Conservation (phyloP, 306 rosid genomes). For the Astragalus glycyphyllos region DNA sequence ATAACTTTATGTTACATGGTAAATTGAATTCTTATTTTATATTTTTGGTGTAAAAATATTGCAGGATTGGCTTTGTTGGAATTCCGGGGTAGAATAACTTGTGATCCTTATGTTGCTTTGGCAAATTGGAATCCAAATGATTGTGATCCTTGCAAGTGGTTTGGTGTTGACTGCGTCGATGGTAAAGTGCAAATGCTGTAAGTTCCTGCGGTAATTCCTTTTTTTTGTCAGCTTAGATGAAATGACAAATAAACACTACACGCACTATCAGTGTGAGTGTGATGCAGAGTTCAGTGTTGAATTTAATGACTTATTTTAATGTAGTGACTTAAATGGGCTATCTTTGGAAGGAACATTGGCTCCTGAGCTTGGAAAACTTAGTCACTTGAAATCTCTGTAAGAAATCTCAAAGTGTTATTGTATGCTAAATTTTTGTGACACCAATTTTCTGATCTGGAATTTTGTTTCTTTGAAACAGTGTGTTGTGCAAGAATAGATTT, state of each 20-base stretch:
- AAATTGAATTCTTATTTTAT: constrained; percentile 1
- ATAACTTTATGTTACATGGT: not conserved
- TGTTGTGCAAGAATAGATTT: constrained; percentile 69
- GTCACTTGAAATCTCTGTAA: constrained; percentile 73
- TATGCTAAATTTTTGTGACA: not conserved
- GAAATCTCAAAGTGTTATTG: constrained; percentile 28
- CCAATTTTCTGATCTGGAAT: constrained; percentile 14
- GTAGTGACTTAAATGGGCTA: constrained; percentile 71
- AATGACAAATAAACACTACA: not conserved
- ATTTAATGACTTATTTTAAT: constrained; percentile 37
- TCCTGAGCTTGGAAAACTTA: constrained; percentile 82
- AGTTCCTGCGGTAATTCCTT: constrained; percentile 48
- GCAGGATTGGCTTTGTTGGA: constrained; percentile 70
- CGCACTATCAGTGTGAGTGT: not conserved
- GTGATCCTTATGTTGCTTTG: constrained; percentile 69
- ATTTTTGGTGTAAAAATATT: constrained; percentile 9
- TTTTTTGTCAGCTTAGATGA: not conserved
- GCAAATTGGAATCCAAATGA: constrained; percentile 75
- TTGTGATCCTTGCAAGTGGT: constrained; percentile 75
- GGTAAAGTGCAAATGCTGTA: constrained; percentile 76
- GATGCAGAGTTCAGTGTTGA: not conserved
- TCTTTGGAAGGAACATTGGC: constrained; percentile 81
- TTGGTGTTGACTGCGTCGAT: constrained; percentile 68
- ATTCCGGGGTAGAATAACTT: constrained; percentile 60
- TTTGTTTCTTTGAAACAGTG: constrained; percentile 56